phyloP scores from a whole-genome alignment of 2,329 filamentous ascomycete genomes.

The Hypoxylon sp. region DNA sequence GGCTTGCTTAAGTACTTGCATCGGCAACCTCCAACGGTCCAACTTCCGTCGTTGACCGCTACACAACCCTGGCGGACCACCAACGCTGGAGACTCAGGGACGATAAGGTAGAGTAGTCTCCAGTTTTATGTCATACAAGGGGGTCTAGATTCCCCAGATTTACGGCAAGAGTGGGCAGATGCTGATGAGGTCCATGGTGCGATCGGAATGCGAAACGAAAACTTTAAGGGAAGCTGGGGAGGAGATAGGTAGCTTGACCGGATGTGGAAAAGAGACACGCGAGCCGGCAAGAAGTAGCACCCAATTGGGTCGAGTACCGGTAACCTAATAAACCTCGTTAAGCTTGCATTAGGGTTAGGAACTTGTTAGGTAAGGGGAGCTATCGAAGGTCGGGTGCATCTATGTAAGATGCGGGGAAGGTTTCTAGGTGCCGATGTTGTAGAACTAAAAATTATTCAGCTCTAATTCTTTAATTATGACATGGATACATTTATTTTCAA shows the following conservation, averaged over 20 bases:
- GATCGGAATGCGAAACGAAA: conserved; percentile 32
- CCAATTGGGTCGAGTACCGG: conserved; percentile 9
- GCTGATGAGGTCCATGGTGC: conserved; percentile 28
- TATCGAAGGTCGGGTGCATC: too few species aligned
- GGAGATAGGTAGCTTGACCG: conserved; percentile 6
- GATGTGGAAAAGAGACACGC: conserved; percentile 31
- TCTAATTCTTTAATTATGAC: too few species aligned
- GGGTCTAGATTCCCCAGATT: conserved; percentile 36
- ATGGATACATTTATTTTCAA: too few species aligned
- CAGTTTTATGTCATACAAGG: conserved; percentile 35
- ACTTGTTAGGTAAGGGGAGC: too few species aligned
- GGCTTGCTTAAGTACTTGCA: too few species aligned
- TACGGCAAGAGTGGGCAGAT: conserved; percentile 26
- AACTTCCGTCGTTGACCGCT: conserved; percentile 26
- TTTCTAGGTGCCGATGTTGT: too few species aligned
- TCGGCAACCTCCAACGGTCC: too few species aligned
- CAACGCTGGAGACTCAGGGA: background rate
- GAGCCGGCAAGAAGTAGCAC: conserved; percentile 17
- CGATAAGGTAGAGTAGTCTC: conserved; percentile 9
- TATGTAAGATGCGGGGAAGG: too few species aligned
- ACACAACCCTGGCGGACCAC: conserved; percentile 5
- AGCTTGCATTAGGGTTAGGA: conserved; percentile 11
- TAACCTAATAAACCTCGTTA: background rate
- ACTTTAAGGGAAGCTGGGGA: conserved; percentile 16
- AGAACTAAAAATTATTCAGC: too few species aligned